Evolutionary conservation across 495 filamentous ascomycete species (phyloP).

Genomic region (Daldinia decipiens): DNA sequence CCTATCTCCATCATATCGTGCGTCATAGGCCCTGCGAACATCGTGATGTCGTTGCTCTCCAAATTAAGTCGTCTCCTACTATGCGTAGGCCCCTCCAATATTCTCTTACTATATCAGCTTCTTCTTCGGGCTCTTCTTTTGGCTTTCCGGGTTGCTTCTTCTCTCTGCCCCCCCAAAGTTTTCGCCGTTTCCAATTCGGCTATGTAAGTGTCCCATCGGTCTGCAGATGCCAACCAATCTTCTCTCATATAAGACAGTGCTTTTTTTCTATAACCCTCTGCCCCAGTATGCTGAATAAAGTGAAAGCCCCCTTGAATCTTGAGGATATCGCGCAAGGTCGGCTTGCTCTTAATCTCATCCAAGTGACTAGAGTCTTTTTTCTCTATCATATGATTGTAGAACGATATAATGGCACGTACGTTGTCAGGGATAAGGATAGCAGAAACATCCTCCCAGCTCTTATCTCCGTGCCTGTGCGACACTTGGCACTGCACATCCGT

Average conservation of each 20-base stretch:
- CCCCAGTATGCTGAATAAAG: background rate
- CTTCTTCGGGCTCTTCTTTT: background rate
- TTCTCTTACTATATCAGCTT: background rate
- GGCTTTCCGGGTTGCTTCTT: background rate
- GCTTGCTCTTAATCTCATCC: background rate
- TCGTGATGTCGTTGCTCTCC: no score
- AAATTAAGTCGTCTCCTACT: no score
- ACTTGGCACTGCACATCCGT: conserved; percentile 3
- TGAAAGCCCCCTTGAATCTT: background rate
- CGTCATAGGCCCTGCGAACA: no score
- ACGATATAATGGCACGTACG: background rate
- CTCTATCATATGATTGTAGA: background rate
- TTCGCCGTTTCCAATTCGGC: background rate
- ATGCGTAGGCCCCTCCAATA: no score
- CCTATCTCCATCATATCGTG: no score
- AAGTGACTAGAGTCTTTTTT: background rate
- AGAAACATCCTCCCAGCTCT: conserved; percentile 8
- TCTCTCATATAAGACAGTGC: background rate
- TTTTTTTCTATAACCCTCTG: background rate
- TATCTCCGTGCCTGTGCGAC: background rate
- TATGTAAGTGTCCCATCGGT: background rate
- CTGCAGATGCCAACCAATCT: background rate
- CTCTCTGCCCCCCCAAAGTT: background rate
- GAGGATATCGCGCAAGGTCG: background rate
- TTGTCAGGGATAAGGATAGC: background rate